Conservation (phyloP, 2,329 filamentous ascomycete genomes). For the Hypoxylon sp. region DNA sequence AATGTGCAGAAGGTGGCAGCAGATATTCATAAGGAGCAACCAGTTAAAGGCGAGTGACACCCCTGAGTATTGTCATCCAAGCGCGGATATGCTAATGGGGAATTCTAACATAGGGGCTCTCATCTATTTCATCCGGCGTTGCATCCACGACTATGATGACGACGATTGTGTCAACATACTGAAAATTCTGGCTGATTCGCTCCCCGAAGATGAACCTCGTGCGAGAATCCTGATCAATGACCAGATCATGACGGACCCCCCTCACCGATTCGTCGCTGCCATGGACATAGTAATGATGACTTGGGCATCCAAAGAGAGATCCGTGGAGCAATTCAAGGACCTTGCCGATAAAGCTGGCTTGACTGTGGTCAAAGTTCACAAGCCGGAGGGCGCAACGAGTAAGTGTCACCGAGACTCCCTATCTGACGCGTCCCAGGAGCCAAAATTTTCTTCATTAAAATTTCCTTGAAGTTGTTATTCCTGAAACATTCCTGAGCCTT, state of each 20-base stretch:
- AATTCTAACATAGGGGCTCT: conserved; percentile 46
- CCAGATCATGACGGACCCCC: conserved; percentile 38
- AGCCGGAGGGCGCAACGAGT: conserved; percentile 26
- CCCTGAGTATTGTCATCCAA: neutral
- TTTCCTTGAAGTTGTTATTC: neutral
- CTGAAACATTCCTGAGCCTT: neutral
- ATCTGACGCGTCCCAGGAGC: neutral
- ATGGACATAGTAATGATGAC: conserved; percentile 40
- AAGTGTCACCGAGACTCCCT: neutral
- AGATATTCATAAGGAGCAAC: conserved; percentile 52
- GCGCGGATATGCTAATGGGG: neutral
- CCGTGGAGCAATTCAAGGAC: conserved; percentile 33
- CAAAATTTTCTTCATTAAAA: neutral
- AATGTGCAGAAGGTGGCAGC: conserved; percentile 48
- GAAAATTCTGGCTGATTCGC: conserved; percentile 35
- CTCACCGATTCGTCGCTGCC: conserved; percentile 31
- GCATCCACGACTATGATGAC: conserved; percentile 55
- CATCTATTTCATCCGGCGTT: conserved; percentile 55
- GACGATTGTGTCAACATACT: conserved; percentile 41
- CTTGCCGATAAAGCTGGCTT: conserved; percentile 31
- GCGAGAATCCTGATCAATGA: conserved; percentile 40
- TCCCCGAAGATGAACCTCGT: conserved; percentile 37
- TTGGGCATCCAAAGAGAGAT: conserved; percentile 30
- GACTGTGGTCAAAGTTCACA: conserved; percentile 34
- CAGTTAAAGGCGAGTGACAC: conserved; percentile 48